Base-by-base conservation (phyloP, 768 basidiomycete species). In the Tephrocybe sp. region DNA sequence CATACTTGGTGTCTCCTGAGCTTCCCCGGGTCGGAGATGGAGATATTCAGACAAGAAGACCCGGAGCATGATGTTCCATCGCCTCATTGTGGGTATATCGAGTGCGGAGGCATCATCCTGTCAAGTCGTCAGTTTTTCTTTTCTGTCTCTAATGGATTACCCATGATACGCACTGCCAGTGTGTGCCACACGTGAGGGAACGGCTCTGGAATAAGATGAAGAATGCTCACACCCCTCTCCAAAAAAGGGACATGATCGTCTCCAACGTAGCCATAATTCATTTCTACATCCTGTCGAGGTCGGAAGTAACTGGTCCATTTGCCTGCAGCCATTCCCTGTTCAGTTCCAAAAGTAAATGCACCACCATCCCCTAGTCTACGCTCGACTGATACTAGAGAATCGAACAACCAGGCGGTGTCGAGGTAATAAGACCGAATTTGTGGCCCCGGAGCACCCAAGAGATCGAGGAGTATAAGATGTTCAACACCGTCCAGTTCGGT, bases 201-300 rank as follows among this genome's bases (percentile, higher is more conserved):
- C 2, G 90, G 93, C 40, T 81, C 80, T 2, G 94, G 69, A 47
- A 98, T 98, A 39, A 98, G 64, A 66, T 99, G 97, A 56, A 99
- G 69, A 44, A 98, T 70, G 53, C 82, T 89, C 13, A 98, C 93
- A 2, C 97, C 97, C 53, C 73, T 69, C 30, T 72, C 67, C 42
- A 95, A 60, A 72, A 99, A 98, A 19, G 97, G 97, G 34, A 92
- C 66, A 59, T 99, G 97, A 67, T 99, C 97, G 65, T 99, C 97
- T 33, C 82, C 91, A 53, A 95, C 84, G 57, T 83, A 79, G 2
- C 82, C 83, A 16, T 67, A 62, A 52, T 74, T 76, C 29, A 62
- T 54, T 19, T 71, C 67, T 15, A 50, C 59, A 1, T 62, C 64
- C 1, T 57, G 60, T 41, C 88, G 76, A 34, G 78, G 69, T 19